Conservation (phyloP, 768 basidiomycete genomes). For the Crepidotus variabilis region DNA sequence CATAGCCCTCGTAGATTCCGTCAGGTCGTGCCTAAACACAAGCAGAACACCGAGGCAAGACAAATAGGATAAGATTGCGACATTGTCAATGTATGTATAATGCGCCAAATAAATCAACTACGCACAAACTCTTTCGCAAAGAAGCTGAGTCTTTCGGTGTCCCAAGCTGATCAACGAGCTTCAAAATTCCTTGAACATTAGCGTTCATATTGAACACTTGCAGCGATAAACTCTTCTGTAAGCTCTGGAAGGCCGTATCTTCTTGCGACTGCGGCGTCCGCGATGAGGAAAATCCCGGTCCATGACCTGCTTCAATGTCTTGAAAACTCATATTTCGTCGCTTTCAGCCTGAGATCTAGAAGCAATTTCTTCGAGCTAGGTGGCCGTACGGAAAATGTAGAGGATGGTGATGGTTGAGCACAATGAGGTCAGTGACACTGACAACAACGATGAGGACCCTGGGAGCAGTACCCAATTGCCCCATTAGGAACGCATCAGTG, state of each 20-base stretch:
- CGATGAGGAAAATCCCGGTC: constrained; percentile 26
- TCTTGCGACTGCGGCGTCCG: constrained; percentile 44
- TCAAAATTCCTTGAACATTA: constrained; percentile 93
- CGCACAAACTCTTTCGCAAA: constrained; percentile 83
- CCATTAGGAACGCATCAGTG: too few relatives aligned
- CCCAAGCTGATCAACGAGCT: constrained; percentile 95
- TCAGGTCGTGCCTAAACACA: constrained; percentile 76
- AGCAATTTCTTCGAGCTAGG: too few relatives aligned
- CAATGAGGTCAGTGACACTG: not conserved
- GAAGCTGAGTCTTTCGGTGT: constrained; percentile 74
- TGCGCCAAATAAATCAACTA: not conserved
- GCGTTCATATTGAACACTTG: constrained; percentile 99
- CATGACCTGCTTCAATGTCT: not conserved
- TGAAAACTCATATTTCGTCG: not conserved
- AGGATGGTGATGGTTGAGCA: not conserved
- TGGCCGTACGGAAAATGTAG: not conserved
- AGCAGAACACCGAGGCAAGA: not conserved
- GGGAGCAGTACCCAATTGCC: not conserved
- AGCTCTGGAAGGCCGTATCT: constrained; percentile 69
- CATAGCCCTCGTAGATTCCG: constrained; percentile 92
- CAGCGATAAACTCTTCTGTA: constrained; percentile 80
- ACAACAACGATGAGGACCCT: not conserved
- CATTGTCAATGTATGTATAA: not conserved
- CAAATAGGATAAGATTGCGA: not conserved
- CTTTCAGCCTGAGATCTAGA: not conserved